Percentiles rank a stretch among this genome's conserved stretches.
phyloP scores from a whole-genome alignment of 163 green algal species.

The Scenedesmus sp. region DNA sequence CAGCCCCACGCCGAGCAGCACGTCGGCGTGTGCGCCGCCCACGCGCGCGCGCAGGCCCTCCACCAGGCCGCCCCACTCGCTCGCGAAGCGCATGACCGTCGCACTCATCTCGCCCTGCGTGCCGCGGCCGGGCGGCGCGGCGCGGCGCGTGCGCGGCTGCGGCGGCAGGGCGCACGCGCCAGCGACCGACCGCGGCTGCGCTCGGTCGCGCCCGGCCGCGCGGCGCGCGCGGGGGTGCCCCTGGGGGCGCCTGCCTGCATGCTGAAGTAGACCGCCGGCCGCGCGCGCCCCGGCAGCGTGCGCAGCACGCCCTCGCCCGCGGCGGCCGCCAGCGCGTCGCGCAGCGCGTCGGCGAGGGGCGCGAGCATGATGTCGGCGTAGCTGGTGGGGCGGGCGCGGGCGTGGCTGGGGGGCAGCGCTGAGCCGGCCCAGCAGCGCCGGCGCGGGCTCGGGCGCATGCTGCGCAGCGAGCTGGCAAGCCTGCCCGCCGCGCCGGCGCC shows the following conservation, averaged over 20 bases:
- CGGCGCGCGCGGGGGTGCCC: too few relatives aligned
- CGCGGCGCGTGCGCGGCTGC: too few relatives aligned
- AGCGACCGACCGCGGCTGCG: too few relatives aligned
- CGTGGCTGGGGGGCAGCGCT: neutral
- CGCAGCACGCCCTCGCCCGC: neutral
- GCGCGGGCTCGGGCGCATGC: too few relatives aligned
- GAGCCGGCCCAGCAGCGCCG: neutral
- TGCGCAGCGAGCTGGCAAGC: too few relatives aligned
- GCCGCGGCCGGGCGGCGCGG: too few relatives aligned
- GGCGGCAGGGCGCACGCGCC: too few relatives aligned
- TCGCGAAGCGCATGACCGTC: conserved; percentile 42
- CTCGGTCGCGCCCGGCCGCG: too few relatives aligned
- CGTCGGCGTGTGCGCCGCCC: conserved; percentile 3
- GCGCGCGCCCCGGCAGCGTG: neutral
- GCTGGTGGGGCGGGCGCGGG: neutral
- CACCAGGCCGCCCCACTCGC: conserved; percentile 22
- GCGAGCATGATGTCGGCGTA: conserved; percentile 47
- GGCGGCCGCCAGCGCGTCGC: neutral
- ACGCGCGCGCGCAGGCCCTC: conserved; percentile 2
- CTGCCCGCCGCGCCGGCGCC: neutral
- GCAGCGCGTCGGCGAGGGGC: conserved; percentile 39
- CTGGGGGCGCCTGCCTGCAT: too few relatives aligned
- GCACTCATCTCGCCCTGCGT: conserved; percentile 50
- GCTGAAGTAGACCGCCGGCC: conserved; percentile 34
- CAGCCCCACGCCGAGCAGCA: conserved; percentile 42